Evolutionary conservation across 202 grass and related monocot genomes (phyloP), one percentile per base, ranked within the genome.

Genomic region (Panicum virgatum): DNA sequence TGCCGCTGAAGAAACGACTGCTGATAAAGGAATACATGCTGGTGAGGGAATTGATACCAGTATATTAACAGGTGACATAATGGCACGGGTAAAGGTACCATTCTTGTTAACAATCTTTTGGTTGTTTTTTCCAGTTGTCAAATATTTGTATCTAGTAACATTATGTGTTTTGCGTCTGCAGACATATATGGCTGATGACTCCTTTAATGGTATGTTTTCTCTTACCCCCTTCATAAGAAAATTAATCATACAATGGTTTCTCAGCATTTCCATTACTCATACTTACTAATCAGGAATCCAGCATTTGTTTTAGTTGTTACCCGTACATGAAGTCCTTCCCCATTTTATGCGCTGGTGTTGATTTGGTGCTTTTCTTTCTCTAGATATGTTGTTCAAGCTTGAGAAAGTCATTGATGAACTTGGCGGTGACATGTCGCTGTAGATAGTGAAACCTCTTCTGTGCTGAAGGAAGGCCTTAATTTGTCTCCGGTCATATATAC

Each of bases 301-400:
- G 7, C 16, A 81, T 68, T 42, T 1, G 18, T 22, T 37, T 22
- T 67, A 25, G 13, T 53, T 26, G 34, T 67, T 80, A 42, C 46
- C 32, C 2, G 0, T 69, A 50, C 22, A 69, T 75, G 20, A 45
- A 50, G 40, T 62, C 51, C 30, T 61, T 62, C 51, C 40, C 52
- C 32, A 25, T 66, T 69, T 42, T 18, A 47, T 40, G 43, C 8
- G 11, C 2, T 62, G 27, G 3, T 84, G 75, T 65, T 87, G 30
- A 76, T 71, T 50, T n/a, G 8, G n/a, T 87, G 9, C 8, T 50
- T 87, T 81, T 62, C 10, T 86, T 72, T 67, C 25, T 53, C 42
- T 89, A 94, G 92, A 91, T 65, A 86, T 94, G 83, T 19, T 94
- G 86, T 89, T 75, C 83, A 89, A 86, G 66, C 78, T 94, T 44